Conservation (phyloP, 192 early-diverging fungal species). For the Allomyces macrogynus region DNA sequence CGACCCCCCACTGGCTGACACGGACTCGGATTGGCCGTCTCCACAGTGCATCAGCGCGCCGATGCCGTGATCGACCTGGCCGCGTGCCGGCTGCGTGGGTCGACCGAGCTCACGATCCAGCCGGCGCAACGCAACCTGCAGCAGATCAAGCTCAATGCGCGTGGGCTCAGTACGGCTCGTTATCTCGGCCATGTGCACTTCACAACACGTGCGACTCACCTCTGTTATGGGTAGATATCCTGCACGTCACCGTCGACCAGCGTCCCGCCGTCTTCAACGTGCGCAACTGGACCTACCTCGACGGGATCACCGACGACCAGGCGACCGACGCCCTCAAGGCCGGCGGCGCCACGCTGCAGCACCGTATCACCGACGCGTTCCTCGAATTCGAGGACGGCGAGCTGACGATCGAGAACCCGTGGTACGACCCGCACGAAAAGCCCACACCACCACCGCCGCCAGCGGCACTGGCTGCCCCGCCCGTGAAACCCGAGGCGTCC, state of each 20-base stretch:
- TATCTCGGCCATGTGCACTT: background rate
- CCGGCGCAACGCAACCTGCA: background rate
- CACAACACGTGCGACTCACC: background rate
- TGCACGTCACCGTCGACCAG: background rate
- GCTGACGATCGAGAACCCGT: background rate
- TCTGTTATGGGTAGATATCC: background rate
- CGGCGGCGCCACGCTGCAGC: background rate
- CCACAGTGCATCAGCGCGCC: background rate
- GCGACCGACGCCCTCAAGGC: background rate
- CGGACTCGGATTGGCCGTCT: too few species aligned
- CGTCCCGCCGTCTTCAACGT: background rate
- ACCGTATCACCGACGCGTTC: background rate
- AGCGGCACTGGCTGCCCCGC: background rate
- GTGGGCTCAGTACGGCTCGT: background rate
- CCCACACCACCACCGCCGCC: background rate
- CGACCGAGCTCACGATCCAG: background rate
- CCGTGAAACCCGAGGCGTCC: background rate
- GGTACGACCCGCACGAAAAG: background rate
- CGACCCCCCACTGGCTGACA: too few species aligned
- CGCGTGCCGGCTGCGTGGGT: background rate
- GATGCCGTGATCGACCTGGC: background rate
- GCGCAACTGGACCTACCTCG: background rate
- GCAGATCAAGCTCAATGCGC: background rate
- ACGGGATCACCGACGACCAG: background rate
- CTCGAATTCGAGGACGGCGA: background rate